phyloP scores from a whole-genome alignment of 129 eudicot genomes.

The Scalesia atractyloides region DNA sequence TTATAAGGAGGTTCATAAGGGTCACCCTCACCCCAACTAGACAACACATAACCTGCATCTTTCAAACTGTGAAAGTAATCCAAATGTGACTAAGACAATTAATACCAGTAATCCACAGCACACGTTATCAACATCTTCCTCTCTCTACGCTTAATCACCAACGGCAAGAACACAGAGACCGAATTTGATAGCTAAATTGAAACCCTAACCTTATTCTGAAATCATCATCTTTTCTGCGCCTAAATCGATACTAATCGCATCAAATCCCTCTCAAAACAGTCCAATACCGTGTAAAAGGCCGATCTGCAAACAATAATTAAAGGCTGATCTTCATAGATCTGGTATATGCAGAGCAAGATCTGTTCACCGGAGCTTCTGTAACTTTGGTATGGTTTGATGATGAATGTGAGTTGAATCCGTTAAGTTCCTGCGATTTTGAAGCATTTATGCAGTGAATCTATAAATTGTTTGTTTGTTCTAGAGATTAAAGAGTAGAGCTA shows the following conservation, averaged over 20 bases:
- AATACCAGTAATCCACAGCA: slow-evolving; percentile 75
- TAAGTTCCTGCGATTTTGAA: no score
- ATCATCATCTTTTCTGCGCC: slow-evolving; percentile 22
- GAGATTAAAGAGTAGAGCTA: no score
- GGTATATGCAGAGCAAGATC: no score
- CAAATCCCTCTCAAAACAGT: slow-evolving; percentile 5
- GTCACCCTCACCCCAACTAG: slow-evolving; percentile 25
- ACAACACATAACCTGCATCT: slow-evolving; percentile 66
- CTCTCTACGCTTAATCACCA: slow-evolving; percentile 78
- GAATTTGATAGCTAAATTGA: slow-evolving; percentile 35
- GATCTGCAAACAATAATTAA: no score
- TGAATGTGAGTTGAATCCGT: no score
- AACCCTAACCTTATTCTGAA: slow-evolving; percentile 32
- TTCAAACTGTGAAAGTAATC: slow-evolving; percentile 66
- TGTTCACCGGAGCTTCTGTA: no score
- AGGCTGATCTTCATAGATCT: no score
- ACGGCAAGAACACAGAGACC: slow-evolving; percentile 63
- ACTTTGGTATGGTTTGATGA: no score
- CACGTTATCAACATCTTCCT: slow-evolving; percentile 62
- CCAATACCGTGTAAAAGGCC: slow-evolving; percentile 2
- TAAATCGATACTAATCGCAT: no score
- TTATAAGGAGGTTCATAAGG: no score
- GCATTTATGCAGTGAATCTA: no score
- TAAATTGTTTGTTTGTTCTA: no score
- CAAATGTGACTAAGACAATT: slow-evolving; percentile 73